phyloP scores from a whole-genome alignment of 805 yeast genomes.

The Phaffomyces thermotolerans region DNA sequence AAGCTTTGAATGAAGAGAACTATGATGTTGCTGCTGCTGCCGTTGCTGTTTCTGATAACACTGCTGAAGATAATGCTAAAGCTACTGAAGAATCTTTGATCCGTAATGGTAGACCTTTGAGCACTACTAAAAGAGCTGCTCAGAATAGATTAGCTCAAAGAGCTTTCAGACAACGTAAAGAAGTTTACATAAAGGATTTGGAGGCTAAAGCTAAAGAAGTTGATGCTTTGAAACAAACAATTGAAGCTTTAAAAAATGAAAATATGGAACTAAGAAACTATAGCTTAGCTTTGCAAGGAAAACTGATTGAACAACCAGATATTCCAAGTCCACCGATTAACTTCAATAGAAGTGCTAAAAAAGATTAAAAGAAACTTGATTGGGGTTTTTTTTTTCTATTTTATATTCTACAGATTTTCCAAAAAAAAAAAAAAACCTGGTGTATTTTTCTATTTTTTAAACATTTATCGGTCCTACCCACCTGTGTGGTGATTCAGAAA shows the following conservation, averaged over 20 bases:
- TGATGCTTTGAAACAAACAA: slow-evolving; percentile 52
- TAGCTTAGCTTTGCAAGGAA: slow-evolving; percentile 59
- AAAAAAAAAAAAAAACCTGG: no score
- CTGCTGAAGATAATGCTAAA: slow-evolving; percentile 2
- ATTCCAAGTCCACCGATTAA: slow-evolving; percentile 34
- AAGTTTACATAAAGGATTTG: slow-evolving; percentile 70
- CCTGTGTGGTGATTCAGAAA: no score
- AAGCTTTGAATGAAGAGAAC: slow-evolving; percentile 14
- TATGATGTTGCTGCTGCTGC: slow-evolving; percentile 32
- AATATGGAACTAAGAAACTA: slow-evolving; percentile 68
- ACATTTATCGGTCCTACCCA: no score
- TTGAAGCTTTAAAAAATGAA: slow-evolving; percentile 62
- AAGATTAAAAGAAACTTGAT: slow-evolving; percentile 4
- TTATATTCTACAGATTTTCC: background rate
- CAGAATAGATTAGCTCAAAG: slow-evolving; percentile 91
- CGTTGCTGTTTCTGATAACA: slow-evolving; percentile 23
- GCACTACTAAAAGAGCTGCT: slow-evolving; percentile 76
- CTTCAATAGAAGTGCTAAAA: slow-evolving; percentile 19
- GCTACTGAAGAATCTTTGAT: slow-evolving; percentile 8
- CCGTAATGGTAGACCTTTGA: slow-evolving; percentile 32
- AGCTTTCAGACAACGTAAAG: slow-evolving; percentile 83
- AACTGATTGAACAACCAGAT: slow-evolving; percentile 45
- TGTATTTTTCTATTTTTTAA: background rate
- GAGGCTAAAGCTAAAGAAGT: slow-evolving; percentile 64
- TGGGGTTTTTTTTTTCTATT: background rate